Percentiles rank a stretch among this genome's conserved stretches.
phyloP scores from a whole-genome alignment of 129 eudicot species.

The Helianthus tuberosus region DNA sequence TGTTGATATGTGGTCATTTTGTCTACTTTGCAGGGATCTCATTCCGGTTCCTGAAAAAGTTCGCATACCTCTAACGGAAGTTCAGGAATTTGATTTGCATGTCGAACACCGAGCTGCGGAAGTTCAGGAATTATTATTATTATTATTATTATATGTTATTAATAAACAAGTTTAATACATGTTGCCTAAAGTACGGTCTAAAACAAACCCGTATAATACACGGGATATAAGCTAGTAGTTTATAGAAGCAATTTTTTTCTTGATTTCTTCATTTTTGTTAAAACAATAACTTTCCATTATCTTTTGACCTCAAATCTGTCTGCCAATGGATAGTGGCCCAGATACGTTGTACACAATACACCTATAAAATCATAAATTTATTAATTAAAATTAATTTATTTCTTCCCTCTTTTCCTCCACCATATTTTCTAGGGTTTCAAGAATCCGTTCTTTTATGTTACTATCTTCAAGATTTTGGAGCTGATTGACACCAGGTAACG shows the following conservation, averaged over 20 bases:
- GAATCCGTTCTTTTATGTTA: slow-evolving; percentile 2
- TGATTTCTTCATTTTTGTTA: slow-evolving; percentile 12
- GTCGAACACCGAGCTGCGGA: too few species aligned
- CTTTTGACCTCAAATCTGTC: slow-evolving; percentile 33
- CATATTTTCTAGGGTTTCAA: slow-evolving; percentile 28
- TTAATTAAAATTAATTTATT: slow-evolving; percentile 15
- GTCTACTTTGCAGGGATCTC: too few species aligned
- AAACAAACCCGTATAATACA: too few species aligned
- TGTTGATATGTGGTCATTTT: too few species aligned
- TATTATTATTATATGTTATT: too few species aligned
- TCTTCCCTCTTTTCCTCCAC: slow-evolving; percentile 16
- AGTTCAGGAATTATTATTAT: too few species aligned
- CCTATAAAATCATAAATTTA: slow-evolving; percentile 15
- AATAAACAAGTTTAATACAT: too few species aligned
- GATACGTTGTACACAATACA: slow-evolving; percentile 27
- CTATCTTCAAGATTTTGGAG: slow-evolving; percentile 43
- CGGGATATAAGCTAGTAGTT: too few species aligned
- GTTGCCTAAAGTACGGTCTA: too few species aligned
- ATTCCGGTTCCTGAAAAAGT: too few species aligned
- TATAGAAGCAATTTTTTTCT: slow-evolving; percentile 16
- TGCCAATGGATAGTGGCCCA: slow-evolving; percentile 23
- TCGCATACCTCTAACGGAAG: too few species aligned
- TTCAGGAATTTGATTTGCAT: too few species aligned
- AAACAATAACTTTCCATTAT: neutral
- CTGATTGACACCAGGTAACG: slow-evolving; percentile 60